Conservation (phyloP, 306 rosid genomes). For the Morella rubra region DNA sequence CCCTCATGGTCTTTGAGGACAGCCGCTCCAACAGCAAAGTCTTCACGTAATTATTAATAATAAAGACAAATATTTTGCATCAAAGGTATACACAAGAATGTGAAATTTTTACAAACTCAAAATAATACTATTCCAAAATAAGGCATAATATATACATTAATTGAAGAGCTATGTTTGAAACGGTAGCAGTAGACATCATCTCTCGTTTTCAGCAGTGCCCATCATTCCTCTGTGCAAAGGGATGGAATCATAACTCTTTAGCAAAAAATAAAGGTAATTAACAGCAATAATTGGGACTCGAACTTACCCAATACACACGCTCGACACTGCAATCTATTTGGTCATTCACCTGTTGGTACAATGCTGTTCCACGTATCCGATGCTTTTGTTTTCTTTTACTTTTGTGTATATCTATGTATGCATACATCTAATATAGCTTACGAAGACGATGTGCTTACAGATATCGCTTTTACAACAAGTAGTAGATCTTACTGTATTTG, state of each 20-base stretch:
- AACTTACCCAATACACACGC: conserved; percentile 7
- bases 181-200: too few species aligned
- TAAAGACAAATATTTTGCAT: too few species aligned
- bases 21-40: too few species aligned
- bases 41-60: too few species aligned
- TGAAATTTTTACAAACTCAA: background rate
- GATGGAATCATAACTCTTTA: background rate
- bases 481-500: background rate
- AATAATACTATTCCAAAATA: background rate
- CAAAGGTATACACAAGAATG: background rate
- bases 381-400: conserved; percentile 16
- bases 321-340: conserved; percentile 22
- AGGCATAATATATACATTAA: background rate
- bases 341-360: conserved; percentile 31
- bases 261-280: background rate
- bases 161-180: too few species aligned
- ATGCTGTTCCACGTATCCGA: conserved; percentile 32
- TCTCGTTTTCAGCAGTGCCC: background rate
- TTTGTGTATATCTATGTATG: background rate
- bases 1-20: too few species aligned
- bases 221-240: conserved; percentile 13
- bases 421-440: too few species aligned
- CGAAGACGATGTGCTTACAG: background rate
- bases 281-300: background rate
- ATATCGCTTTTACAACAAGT: background rate